Conservation (phyloP, 2,329 filamentous ascomycete species). For the Thielaviopsis ethacetica region DNA sequence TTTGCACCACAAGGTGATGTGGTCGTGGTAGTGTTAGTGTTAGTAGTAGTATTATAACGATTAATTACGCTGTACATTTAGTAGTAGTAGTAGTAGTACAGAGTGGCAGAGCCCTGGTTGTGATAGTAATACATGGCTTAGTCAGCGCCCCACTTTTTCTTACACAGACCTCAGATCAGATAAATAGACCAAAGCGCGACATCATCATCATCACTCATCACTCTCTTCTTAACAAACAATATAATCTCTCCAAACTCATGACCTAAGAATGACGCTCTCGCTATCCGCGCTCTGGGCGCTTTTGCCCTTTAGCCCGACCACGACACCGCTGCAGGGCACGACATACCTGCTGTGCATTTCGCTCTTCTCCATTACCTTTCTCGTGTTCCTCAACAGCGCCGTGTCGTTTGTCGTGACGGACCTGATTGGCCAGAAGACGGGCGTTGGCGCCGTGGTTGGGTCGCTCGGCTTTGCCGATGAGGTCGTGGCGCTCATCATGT, state of each 20-base stretch:
- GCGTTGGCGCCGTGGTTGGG: constrained; percentile 66
- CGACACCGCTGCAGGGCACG: constrained; percentile 44
- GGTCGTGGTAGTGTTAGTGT: constrained; percentile 33
- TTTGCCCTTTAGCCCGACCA: constrained; percentile 42
- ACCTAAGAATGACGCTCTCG: constrained; percentile 3
- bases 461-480: constrained; percentile 78
- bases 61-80: not conserved
- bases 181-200: too few species aligned
- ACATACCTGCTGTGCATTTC: constrained; percentile 71
- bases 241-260: not conserved
- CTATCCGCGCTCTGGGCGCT: constrained; percentile 27
- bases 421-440: constrained; percentile 55
- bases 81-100: not conserved
- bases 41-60: not conserved
- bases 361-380: constrained; percentile 75
- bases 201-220: too few species aligned
- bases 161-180: too few species aligned
- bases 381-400: constrained; percentile 76
- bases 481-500: constrained; percentile 64
- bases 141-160: too few species aligned
- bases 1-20: constrained; percentile 65
- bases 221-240: too few species aligned
- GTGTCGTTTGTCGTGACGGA: constrained; percentile 76
- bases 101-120: too few species aligned
- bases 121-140: too few species aligned